Conservation (phyloP, 768 basidiomycete genomes). For the Mycena sanguinolenta region DNA sequence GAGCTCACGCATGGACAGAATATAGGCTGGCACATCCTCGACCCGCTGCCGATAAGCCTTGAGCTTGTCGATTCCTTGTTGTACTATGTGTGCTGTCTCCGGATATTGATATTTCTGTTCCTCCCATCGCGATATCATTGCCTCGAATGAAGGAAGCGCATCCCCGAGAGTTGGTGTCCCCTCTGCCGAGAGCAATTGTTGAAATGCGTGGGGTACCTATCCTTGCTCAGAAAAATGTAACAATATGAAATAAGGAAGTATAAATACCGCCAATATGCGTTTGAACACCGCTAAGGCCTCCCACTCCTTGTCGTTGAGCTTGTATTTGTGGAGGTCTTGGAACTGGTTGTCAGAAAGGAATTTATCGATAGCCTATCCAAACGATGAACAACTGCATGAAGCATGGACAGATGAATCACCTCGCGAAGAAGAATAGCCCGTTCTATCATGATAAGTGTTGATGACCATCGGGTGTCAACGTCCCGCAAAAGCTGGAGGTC, state of each 20-base stretch:
- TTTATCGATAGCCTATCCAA: background rate
- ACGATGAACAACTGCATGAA: background rate
- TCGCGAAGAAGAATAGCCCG: background rate
- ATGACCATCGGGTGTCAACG: no score
- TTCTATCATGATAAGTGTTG: no score
- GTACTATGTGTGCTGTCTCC: constrained; percentile 17
- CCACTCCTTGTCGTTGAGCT: constrained; percentile 40
- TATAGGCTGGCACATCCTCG: constrained; percentile 5
- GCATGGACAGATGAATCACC: background rate
- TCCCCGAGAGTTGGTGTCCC: constrained; percentile 33
- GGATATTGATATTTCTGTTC: constrained; percentile 10
- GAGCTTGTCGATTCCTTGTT: constrained; percentile 32
- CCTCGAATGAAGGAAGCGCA: constrained; percentile 34
- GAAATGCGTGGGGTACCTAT: constrained; percentile 42
- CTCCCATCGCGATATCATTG: constrained; percentile 30
- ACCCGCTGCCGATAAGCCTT: constrained; percentile 16
- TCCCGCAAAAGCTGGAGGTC: constrained; percentile 41
- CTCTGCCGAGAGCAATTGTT: constrained; percentile 34
- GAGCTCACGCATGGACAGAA: constrained; percentile 1
- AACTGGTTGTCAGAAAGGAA: background rate
- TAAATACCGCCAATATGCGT: constrained; percentile 43
- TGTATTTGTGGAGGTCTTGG: background rate
- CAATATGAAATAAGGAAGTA: background rate
- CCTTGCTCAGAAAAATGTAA: background rate
- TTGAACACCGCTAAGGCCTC: constrained; percentile 36